Conservation (phyloP, 2,329 filamentous ascomycete genomes). For the Fusarium goolgardi region DNA sequence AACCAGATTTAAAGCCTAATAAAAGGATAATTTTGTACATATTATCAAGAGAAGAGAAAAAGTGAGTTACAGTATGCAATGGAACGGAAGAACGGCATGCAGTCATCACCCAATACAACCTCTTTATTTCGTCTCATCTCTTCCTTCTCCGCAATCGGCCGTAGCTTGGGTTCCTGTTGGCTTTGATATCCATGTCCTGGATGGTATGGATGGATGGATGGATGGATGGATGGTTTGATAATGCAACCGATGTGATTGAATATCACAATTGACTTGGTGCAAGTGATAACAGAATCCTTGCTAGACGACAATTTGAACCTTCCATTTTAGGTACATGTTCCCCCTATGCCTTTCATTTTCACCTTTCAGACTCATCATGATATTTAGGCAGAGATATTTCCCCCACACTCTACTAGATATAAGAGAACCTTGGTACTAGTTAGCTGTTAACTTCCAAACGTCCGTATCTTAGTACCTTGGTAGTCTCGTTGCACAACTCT, state of each 20-base stretch:
- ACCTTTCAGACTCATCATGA: background rate
- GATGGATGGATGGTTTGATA: background rate
- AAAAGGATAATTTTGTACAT: background rate
- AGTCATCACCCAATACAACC: background rate
- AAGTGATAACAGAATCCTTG: conserved; percentile 4
- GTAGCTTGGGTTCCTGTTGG: background rate
- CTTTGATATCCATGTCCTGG: background rate
- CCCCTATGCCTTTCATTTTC: background rate
- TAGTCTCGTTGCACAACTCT: conserved; percentile 3
- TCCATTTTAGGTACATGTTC: background rate
- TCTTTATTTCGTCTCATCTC: background rate
- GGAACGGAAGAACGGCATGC: conserved; percentile 5
- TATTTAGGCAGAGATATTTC: background rate
- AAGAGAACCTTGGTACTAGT: too few species aligned
- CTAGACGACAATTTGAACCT: background rate
- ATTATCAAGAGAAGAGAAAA: background rate
- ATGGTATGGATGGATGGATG: background rate
- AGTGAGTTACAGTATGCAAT: background rate
- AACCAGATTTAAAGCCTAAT: background rate
- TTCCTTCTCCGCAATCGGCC: conserved; percentile 5
- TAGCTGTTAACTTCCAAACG: background rate
- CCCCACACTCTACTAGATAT: background rate
- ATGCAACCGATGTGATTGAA: conserved; percentile 3
- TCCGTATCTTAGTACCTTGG: background rate
- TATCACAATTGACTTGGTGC: conserved; percentile 2